Evolutionary conservation across 768 basidiomycete species (phyloP), one percentile per base, ranked within the genome.

Genomic region (Neoboletus subvelutipes): DNA sequence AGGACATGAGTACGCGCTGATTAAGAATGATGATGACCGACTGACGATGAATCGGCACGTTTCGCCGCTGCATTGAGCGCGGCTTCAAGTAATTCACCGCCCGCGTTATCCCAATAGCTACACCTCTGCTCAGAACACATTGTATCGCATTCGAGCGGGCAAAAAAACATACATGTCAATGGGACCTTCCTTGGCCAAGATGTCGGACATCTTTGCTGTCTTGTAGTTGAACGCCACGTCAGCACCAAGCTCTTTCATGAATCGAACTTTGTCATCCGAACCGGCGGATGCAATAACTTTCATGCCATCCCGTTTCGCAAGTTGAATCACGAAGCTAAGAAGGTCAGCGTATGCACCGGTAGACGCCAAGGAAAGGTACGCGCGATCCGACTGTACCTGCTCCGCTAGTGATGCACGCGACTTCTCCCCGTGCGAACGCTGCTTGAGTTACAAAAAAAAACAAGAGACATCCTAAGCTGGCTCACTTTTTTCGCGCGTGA

Each of bases 191-290:
- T 77, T 77, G 57, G 67, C 65, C 39, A 92, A 71, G 3, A 86
- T 73, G 12, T 85, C 80, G 1, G 63, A 63, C 0, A 81, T 83
- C 46, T 74, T 73, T 1, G 75, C 74, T 0, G 79, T 88, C 77
- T 91, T 87, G 73, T 87, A 90, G 68, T 90, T 88, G 75, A 88
- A 89, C 1, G 78, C 83, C 7, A 86, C 79, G 61, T 91, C 87
- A 0, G 83, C 82, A 1, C 87, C 88, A n/a, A 87, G 61, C 3
- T 78, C 76, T 48, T 77, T 78, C 70, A 87, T 70, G 64, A 80
- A 87, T 5, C 75, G 67, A 8, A 90, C 85, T 69, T 92, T 90
- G 50, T 87, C 84, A n/a, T 90, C 86, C 0, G 82, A 81, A 2
- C 90, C 87, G 0, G 86, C 84, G 1, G 84, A 87, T 0, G 81